Base-by-base conservation (phyloP, 169 alveolate genomes). In the Babesia bovis region DNA sequence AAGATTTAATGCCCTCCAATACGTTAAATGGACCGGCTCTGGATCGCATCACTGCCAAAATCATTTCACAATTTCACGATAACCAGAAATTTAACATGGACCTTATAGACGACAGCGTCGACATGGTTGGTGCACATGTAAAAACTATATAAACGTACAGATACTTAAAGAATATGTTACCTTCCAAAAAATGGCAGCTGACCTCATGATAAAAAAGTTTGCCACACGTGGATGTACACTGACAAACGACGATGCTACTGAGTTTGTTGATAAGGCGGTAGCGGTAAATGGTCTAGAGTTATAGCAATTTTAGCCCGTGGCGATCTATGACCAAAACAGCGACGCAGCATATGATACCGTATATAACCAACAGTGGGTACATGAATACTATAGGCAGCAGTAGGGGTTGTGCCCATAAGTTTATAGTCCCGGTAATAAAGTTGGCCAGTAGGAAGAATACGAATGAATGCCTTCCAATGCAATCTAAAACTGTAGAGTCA, bases 391-490 rank as follows among this genome's bases (percentile, higher is more conserved):
- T 38, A 9, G 85, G 85, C 44, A 65, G 38, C 40, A 77, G 36
- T 44, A 55, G 52, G 1, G 85, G 85, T 53, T 44, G 58, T 21
- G 38, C 15, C 30, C 60, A 40, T 25, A 77, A 13, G 59, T 77
- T 77, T 1, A 63, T 44, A 17, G 63, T 33, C 12, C 85, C 85
- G 28, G 85, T 77, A 21, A 67, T 5, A 40, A 67, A 25, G 51
- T 77, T 77, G 21, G 82, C 85, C 33, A 77, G 26, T 3, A 77
- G 65, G 32, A 61, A 77, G 17, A 56, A 41, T 13, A 17, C 63
- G 19, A 77, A 30, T 9, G 85, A 66, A 21, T 77, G 66, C 26
- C 59, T 66, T 21, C 85, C 85, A 6, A 77, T 19, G 4, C 52
- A 25, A 5, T 53, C 56, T 23, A 59, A n/a, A 4, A 67, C 50